Evolutionary conservation across 805 yeast species (phyloP).

Genomic region (Wickerhamiella australiensis): DNA sequence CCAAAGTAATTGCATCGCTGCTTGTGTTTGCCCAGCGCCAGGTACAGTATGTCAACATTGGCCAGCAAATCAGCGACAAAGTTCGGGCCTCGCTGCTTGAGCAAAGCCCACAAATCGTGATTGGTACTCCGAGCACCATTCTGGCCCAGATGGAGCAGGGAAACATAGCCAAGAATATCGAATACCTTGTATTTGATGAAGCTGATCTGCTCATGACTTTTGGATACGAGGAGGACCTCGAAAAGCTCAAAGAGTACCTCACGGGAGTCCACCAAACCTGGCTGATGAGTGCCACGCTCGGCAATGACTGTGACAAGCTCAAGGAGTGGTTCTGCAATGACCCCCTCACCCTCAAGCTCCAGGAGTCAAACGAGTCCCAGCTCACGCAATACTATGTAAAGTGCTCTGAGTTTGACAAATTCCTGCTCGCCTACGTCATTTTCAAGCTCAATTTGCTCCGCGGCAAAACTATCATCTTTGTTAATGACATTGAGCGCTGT

Average conservation of each 20-base stretch:
- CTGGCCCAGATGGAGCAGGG: slow-evolving; percentile 36
- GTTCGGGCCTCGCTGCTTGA: slow-evolving; percentile 59
- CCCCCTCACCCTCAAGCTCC: slow-evolving; percentile 71
- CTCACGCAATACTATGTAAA: slow-evolving; percentile 77
- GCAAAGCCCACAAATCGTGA: slow-evolving; percentile 66
- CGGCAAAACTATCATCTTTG: slow-evolving; percentile 85
- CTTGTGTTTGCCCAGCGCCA: slow-evolving; percentile 57
- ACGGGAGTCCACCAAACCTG: slow-evolving; percentile 69
- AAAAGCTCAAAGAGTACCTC: slow-evolving; percentile 47
- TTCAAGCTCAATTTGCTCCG: slow-evolving; percentile 77
- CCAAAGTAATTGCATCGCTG: slow-evolving; percentile 54
- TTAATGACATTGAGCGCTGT: slow-evolving; percentile 89
- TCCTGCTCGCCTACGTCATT: slow-evolving; percentile 78
- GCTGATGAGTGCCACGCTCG: slow-evolving; percentile 91
- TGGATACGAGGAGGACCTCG: slow-evolving; percentile 81
- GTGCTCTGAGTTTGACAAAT: slow-evolving; percentile 82
- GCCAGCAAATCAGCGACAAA: slow-evolving; percentile 48
- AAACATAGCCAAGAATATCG: slow-evolving; percentile 42
- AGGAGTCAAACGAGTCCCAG: slow-evolving; percentile 51
- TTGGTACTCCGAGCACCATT: slow-evolving; percentile 79
- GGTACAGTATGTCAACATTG: slow-evolving; percentile 53
- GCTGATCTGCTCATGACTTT: slow-evolving; percentile 83
- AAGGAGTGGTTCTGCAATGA: slow-evolving; percentile 66
- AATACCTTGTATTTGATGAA: slow-evolving; percentile 79
- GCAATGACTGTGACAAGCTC: slow-evolving; percentile 68